Evolutionary conservation across 148 eudicot species (phyloP), one percentile per base, ranked within the genome.

Genomic region (Amaranthus palmeri): DNA sequence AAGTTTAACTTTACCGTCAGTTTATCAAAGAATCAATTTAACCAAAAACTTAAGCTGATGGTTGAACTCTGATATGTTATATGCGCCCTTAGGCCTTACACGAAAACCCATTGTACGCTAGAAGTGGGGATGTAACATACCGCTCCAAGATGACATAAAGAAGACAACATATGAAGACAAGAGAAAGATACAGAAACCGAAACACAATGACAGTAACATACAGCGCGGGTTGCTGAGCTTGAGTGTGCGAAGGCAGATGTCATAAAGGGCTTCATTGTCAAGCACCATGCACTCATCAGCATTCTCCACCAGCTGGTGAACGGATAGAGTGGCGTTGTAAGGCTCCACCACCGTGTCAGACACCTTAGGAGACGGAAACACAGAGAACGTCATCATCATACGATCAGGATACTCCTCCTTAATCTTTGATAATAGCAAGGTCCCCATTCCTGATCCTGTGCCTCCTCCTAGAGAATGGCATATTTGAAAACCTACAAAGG

Each of bases 381-480:
- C 80, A 0, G 80, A 77, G 49, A 77, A 77, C 0, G 80, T 77
- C 50, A 77, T 63, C 72, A 77, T 67, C 80, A 77, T 77, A 41
- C 80, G 71, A 71, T 77, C 80, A 6, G 80, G 80, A 17, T 58
- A 77, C 68, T 77, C 80, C 44, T 77, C 80, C 42, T 61, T 54
- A 8, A 77, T 77, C 57, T 77, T 77, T 5, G 76, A 77, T 60
- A 77, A 84, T 49, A 87, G 64, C 4, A 87, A 64, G 1, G 90
- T 87, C 6, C 90, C 90, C 90, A 87, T 87, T 11, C 90, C 90
- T 8, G 90, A 86, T 36, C 90, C 90, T 4, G 90, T 86, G 3
- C 90, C 90, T 64, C 92, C 92, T 78, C 93, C 93, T 65, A 88
- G 72, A 7, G 93, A 88, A 70, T 87, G 90, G 46, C 90, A 84